Evolutionary conservation across 2,329 filamentous ascomycete genomes (phyloP).

Genomic region (Balansia obtecta): DNA sequence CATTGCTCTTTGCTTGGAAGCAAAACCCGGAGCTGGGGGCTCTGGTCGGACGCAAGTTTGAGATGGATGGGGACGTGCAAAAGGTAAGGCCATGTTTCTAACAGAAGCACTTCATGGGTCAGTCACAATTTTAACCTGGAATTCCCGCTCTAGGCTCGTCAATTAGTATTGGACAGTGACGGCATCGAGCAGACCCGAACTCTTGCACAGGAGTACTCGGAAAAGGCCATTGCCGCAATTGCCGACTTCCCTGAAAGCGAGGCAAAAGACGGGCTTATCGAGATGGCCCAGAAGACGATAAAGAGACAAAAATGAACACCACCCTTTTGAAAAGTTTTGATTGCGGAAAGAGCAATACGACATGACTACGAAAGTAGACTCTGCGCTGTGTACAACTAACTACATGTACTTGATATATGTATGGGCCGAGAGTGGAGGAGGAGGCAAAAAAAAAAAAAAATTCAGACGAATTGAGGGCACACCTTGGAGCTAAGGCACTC

Average conservation of each 20-base stretch:
- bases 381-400: conserved; percentile 12
- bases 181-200: conserved; percentile 87
- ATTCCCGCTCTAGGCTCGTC: conserved; percentile 54
- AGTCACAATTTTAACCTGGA: background rate
- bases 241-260: conserved; percentile 81
- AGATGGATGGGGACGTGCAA: conserved; percentile 68
- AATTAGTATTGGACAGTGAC: conserved; percentile 70
- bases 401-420: conserved; percentile 8
- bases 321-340: background rate
- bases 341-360: background rate
- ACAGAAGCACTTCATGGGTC: background rate
- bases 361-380: background rate
- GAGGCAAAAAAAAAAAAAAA: too few relatives aligned
- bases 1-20: conserved; percentile 92
- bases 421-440: background rate
- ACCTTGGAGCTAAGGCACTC: background rate
- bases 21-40: conserved; percentile 71
- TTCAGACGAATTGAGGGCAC: background rate
- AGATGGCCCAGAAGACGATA: conserved; percentile 90
- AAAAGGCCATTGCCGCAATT: conserved; percentile 79
- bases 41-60: conserved; percentile 86
- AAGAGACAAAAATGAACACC: conserved; percentile 65
- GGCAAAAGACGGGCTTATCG: conserved; percentile 78
- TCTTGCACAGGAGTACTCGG: conserved; percentile 80
- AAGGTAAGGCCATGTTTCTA: conserved; percentile 45